phyloP scores from a whole-genome alignment of 495 filamentous ascomycete species.

The Eremomyces bilateralis region DNA sequence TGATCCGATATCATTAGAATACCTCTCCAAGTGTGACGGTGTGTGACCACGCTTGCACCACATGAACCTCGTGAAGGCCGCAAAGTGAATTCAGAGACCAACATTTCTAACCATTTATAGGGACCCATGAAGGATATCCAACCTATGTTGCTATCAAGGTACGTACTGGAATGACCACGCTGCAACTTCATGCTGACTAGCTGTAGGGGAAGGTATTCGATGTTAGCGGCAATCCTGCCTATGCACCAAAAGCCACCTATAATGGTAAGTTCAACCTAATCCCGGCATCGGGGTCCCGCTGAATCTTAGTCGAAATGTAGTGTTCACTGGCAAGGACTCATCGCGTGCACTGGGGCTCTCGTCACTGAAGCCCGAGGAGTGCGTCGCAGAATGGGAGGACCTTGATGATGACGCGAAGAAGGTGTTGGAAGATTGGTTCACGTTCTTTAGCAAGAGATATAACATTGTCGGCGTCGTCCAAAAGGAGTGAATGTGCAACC shows the following conservation, averaged over 20 bases:
- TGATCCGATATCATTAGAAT: conserved; percentile 54
- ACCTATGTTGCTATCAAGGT: conserved; percentile 85
- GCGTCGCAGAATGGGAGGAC: conserved; percentile 63
- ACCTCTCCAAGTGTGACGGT: conserved; percentile 70
- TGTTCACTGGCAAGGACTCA: conserved; percentile 87
- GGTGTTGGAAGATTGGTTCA: conserved; percentile 74
- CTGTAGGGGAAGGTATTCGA: conserved; percentile 71
- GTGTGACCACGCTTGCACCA: conserved; percentile 9
- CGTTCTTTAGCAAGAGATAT: conserved; percentile 90
- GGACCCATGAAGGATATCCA: conserved; percentile 39
- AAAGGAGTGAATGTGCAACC: too few species aligned
- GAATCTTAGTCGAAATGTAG: conserved; percentile 22
- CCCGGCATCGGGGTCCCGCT: neutral
- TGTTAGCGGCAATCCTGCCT: conserved; percentile 67
- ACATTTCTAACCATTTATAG: conserved; percentile 15
- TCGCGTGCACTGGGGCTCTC: conserved; percentile 73
- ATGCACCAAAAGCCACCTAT: conserved; percentile 66
- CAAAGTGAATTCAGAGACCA: too few species aligned
- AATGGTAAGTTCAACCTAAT: conserved; percentile 34
- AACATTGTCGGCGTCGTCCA: conserved; percentile 72
- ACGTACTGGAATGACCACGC: neutral
- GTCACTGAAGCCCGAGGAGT: conserved; percentile 71
- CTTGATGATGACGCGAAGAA: conserved; percentile 71
- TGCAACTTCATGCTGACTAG: conserved; percentile 5
- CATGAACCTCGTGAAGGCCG: too few species aligned